Evolutionary conservation across 2,329 filamentous ascomycete species (phyloP).

Genomic region (Pseudopithomyces maydicus): DNA sequence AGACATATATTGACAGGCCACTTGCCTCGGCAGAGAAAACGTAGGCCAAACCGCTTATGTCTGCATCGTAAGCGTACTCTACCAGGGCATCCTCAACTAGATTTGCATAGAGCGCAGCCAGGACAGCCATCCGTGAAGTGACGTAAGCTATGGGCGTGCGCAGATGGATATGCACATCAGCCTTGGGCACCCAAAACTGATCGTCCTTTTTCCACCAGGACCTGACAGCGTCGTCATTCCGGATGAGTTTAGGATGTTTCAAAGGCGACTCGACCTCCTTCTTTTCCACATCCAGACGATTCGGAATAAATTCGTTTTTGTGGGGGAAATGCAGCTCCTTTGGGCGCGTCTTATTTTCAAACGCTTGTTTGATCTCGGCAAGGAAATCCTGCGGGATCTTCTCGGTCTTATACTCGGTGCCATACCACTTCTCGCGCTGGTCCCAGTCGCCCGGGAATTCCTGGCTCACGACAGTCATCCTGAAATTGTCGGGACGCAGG

Average conservation of each 20-base stretch:
- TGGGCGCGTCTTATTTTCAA: conserved; percentile 65
- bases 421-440: conserved; percentile 94
- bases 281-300: conserved; percentile 90
- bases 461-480: conserved; percentile 80
- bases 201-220: conserved; percentile 99
- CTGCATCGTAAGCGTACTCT: conserved; percentile 95
- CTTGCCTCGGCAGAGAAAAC: conserved; percentile 72
- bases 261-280: conserved; percentile 81
- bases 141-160: conserved; percentile 79
- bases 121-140: conserved; percentile 77
- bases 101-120: conserved; percentile 80
- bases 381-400: conserved; percentile 79
- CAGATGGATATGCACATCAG: conserved; percentile 80
- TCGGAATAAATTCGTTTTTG: conserved; percentile 95
- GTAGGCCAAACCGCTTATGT: conserved; percentile 88
- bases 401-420: conserved; percentile 87
- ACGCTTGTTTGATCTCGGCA: conserved; percentile 69
- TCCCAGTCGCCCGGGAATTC: conserved; percentile 85
- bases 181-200: conserved; percentile 97
- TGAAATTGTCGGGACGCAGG: conserved; percentile 86
- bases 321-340: conserved; percentile 82
- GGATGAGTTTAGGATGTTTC: conserved; percentile 77
- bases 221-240: conserved; percentile 78
- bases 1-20: conserved; percentile 78
- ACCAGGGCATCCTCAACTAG: conserved; percentile 86